phyloP scores from a whole-genome alignment of 2,329 filamentous ascomycete species.

The Sphaerulina musiva region DNA sequence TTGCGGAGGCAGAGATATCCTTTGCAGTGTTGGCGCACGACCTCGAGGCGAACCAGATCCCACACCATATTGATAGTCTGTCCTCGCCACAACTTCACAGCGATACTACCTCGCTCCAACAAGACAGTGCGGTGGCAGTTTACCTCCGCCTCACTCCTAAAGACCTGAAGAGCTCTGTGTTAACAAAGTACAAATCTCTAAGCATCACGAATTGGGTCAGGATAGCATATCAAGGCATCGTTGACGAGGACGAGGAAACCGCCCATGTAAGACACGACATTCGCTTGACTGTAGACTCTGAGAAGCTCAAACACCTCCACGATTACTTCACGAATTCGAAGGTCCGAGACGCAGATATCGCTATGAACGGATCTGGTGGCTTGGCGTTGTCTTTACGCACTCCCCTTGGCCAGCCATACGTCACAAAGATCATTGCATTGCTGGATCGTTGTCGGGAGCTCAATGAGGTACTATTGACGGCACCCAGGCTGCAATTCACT shows the following conservation, averaged over 20 bases:
- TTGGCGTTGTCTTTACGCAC: slow-evolving; percentile 58
- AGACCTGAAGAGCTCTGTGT: not conserved
- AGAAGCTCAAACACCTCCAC: slow-evolving; percentile 35
- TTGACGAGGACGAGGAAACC: not conserved
- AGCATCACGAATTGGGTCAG: slow-evolving; percentile 11
- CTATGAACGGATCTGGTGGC: slow-evolving; percentile 55
- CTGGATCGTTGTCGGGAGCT: slow-evolving; percentile 64
- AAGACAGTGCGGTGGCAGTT: slow-evolving; percentile 5
- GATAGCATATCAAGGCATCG: slow-evolving; percentile 9
- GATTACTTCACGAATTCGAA: slow-evolving; percentile 38
- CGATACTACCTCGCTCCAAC: not conserved
- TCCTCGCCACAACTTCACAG: slow-evolving; percentile 7
- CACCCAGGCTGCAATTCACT: slow-evolving; percentile 53
- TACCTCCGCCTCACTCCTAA: slow-evolving; percentile 6
- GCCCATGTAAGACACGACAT: slow-evolving; percentile 36
- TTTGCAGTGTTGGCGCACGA: slow-evolving; percentile 26
- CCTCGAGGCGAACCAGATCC: slow-evolving; percentile 21
- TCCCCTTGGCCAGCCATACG: slow-evolving; percentile 52
- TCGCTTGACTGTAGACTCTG: slow-evolving; percentile 33
- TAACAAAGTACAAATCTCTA: not conserved
- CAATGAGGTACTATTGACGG: slow-evolving; percentile 61
- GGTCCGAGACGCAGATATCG: slow-evolving; percentile 51
- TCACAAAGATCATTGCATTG: slow-evolving; percentile 54
- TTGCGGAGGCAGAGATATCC: slow-evolving; percentile 35
- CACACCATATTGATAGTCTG: slow-evolving; percentile 19